Evolutionary conservation across 2,329 filamentous ascomycete species (phyloP).

Genomic region (Ophiostoma tasmaniense): DNA sequence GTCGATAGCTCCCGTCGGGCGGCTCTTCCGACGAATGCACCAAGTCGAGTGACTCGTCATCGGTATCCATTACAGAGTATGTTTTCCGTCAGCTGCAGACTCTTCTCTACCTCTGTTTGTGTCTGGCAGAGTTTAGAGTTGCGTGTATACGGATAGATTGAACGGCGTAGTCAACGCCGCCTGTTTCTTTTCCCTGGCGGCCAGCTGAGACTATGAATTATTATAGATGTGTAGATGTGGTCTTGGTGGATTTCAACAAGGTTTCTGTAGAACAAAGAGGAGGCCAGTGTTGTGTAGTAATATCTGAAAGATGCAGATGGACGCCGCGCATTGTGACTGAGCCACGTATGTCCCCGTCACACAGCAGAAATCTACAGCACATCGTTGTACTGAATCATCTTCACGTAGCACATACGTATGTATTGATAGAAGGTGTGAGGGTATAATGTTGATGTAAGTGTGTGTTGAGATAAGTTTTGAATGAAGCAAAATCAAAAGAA

Average conservation of each 20-base stretch:
- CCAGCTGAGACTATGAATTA: not conserved
- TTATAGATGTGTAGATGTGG: not conserved
- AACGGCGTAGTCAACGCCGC: too few relatives aligned
- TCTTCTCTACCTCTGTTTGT: not conserved
- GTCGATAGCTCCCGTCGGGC: not conserved
- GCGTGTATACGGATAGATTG: too few relatives aligned
- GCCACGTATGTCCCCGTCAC: not conserved
- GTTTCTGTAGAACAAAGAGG: too few relatives aligned
- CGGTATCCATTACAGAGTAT: not conserved
- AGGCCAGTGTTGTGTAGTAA: too few relatives aligned
- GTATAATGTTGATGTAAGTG: too few relatives aligned
- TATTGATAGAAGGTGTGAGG: not conserved
- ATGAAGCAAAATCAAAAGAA: too few relatives aligned
- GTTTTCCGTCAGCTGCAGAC: not conserved
- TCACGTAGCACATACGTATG: slow-evolving; percentile 1
- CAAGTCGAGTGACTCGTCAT: not conserved
- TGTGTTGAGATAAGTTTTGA: too few relatives aligned
- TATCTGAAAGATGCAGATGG: not conserved
- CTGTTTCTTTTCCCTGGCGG: not conserved
- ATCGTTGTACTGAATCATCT: not conserved
- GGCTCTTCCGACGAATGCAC: not conserved
- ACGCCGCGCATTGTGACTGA: not conserved
- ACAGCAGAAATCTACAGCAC: not conserved
- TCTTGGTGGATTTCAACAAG: not conserved
- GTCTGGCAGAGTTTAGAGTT: too few relatives aligned